phyloP scores from a whole-genome alignment of 768 basidiomycete genomes.

The Kwoniella newhampshirensis region DNA sequence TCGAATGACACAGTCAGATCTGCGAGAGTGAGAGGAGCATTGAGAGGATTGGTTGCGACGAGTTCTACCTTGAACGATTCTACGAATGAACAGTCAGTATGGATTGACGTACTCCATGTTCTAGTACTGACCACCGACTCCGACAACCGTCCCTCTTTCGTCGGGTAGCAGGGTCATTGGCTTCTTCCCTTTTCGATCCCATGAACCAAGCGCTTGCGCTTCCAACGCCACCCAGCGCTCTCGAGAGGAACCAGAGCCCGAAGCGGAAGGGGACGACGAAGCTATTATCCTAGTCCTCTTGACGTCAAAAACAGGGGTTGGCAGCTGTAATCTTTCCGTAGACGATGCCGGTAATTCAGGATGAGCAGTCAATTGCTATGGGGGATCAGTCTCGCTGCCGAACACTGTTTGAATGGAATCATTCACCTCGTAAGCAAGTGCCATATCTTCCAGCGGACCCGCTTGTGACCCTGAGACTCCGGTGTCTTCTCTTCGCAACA shows the following conservation, averaged over 20 bases:
- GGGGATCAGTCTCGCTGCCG: not conserved
- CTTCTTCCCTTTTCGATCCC: slow-evolving; percentile 45
- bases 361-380: slow-evolving; percentile 70
- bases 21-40: slow-evolving; percentile 46
- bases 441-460: slow-evolving; percentile 81
- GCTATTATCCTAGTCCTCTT: slow-evolving; percentile 63
- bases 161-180: slow-evolving; percentile 35
- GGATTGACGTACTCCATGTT: not conserved
- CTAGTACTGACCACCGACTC: slow-evolving; percentile 37
- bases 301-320: slow-evolving; percentile 66
- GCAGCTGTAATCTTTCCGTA: slow-evolving; percentile 61
- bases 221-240: slow-evolving; percentile 65
- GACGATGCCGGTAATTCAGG: slow-evolving; percentile 57
- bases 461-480: slow-evolving; percentile 56
- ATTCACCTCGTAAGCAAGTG: slow-evolving; percentile 75
- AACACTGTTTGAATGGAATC: not conserved
- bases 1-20: slow-evolving; percentile 26
- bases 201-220: slow-evolving; percentile 62
- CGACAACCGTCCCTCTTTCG: slow-evolving; percentile 20
- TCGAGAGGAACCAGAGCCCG: slow-evolving; percentile 38
- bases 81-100: slow-evolving; percentile 6
- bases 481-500: slow-evolving; percentile 59
- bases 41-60: slow-evolving; percentile 51
- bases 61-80: slow-evolving; percentile 52
- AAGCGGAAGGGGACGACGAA: slow-evolving; percentile 57